These are phyloP conservation scores for Heritiera littoralis DNA, from an alignment of 345 rosid species.

Conservation along the genomic window DNA sequence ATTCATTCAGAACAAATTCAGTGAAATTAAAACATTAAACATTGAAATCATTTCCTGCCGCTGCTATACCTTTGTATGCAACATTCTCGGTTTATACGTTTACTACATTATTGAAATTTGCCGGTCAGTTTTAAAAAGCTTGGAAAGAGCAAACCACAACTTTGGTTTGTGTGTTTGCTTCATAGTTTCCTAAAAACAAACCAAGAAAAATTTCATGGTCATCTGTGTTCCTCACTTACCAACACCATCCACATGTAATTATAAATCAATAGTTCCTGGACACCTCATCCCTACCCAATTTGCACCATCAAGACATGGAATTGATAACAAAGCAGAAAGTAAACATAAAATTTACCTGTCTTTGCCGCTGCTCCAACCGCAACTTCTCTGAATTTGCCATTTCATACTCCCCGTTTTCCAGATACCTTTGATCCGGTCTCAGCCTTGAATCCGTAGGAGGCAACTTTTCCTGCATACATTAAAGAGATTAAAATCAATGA, in stretches of 20 bases:
- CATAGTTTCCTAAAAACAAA: neutral
- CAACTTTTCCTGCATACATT: conserved; percentile 63
- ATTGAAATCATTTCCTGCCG: neutral
- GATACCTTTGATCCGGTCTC: conserved; percentile 86
- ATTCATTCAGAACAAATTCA: neutral
- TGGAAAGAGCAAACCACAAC: neutral
- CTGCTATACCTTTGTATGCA: neutral
- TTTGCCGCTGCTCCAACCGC: conserved; percentile 89
- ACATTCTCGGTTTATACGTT: neutral
- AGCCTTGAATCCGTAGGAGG: conserved; percentile 99
- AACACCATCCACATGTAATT: neutral
- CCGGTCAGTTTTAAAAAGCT: neutral
- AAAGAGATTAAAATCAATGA: conserved; percentile 10
- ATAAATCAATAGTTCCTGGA: neutral
- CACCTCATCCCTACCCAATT: neutral
- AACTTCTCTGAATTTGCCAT: conserved; percentile 97
- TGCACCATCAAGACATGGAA: neutral
- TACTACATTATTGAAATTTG: neutral
- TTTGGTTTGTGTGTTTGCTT: neutral
- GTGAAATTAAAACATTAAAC: neutral
- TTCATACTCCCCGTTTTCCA: conserved; percentile 92
- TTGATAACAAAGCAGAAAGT: neutral
- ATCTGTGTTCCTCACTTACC: neutral
- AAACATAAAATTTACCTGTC: conserved; percentile 65
- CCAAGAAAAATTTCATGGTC: neutral